phyloP scores from a whole-genome alignment of 1,284 basidiomycete species.

The Xerocomus alliaceus region DNA sequence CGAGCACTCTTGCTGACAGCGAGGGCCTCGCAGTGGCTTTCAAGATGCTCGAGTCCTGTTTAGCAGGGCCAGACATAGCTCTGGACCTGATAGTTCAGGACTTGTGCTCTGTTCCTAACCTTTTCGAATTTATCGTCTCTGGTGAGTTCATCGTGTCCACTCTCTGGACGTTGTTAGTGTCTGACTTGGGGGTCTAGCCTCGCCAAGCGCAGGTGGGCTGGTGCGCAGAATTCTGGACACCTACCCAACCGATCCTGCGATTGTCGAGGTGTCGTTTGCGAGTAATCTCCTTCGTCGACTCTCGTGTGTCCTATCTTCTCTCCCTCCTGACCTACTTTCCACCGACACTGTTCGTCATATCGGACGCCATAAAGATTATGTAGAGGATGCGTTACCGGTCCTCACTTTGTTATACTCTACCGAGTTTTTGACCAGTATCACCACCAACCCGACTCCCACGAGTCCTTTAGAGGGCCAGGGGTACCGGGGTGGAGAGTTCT shows the following conservation, averaged over 20 bases:
- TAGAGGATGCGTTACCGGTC: constrained; percentile 26
- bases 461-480: constrained; percentile 2
- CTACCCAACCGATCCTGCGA: constrained; percentile 29
- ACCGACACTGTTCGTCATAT: constrained; percentile 18
- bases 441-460: not conserved
- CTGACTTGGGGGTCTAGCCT: constrained; percentile 22
- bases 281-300: constrained; percentile 24
- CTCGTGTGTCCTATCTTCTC: constrained; percentile 27
- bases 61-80: constrained; percentile 31
- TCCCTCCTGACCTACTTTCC: constrained; percentile 25
- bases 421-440: constrained; percentile 15
- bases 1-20: constrained; percentile 18
- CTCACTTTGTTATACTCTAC: constrained; percentile 20
- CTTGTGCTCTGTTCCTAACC: constrained; percentile 31
- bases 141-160: constrained; percentile 16
- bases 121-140: constrained; percentile 42
- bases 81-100: constrained; percentile 41
- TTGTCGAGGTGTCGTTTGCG: constrained; percentile 21
- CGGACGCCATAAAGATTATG: constrained; percentile 28
- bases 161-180: not conserved
- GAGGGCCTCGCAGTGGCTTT: constrained; percentile 23
- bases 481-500: constrained; percentile 9
- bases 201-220: constrained; percentile 17
- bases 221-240: constrained; percentile 23
- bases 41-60: constrained; percentile 35